Conservation (phyloP, 495 filamentous ascomycete genomes). For the Darksidea phi region DNA sequence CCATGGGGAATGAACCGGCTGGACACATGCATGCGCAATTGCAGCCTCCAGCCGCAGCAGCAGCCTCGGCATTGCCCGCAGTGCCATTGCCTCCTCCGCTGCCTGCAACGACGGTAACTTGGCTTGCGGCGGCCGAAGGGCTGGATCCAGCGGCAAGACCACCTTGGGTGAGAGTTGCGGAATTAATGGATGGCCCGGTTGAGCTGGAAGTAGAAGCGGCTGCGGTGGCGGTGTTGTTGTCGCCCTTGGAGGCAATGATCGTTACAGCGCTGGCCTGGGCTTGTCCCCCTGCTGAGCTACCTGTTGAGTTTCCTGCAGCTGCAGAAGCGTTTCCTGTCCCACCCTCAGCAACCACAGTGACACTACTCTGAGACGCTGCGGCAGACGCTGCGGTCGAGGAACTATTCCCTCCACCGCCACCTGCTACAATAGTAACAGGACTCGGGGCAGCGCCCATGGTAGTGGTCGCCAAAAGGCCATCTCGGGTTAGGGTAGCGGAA, state of each 20-base stretch:
- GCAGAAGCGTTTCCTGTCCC: background rate
- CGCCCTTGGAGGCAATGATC: slow-evolving; percentile 3
- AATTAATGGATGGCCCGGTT: slow-evolving; percentile 6
- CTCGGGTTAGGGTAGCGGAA: too few relatives aligned
- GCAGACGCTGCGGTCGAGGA: background rate
- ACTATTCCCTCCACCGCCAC: background rate
- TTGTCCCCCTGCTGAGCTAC: background rate
- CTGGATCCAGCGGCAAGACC: background rate
- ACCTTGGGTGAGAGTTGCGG: slow-evolving; percentile 4
- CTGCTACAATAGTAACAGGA: too few relatives aligned
- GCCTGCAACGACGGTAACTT: slow-evolving; percentile 22
- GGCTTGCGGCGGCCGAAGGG: background rate
- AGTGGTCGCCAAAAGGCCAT: too few relatives aligned
- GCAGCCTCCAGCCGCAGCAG: slow-evolving; percentile 10
- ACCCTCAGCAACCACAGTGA: background rate
- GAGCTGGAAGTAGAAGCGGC: slow-evolving; percentile 1
- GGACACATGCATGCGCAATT: slow-evolving; percentile 27
- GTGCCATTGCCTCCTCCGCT: background rate
- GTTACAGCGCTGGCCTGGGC: slow-evolving; percentile 2
- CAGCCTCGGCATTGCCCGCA: background rate
- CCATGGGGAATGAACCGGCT: slow-evolving; percentile 19
- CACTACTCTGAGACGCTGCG: background rate
- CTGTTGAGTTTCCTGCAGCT: background rate
- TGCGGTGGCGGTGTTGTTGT: slow-evolving; percentile 4
- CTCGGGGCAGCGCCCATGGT: too few relatives aligned